Evolutionary conservation across 768 basidiomycete genomes (phyloP), one percentile per base, ranked within the genome.

Genomic region (Serendipita sp.): DNA sequence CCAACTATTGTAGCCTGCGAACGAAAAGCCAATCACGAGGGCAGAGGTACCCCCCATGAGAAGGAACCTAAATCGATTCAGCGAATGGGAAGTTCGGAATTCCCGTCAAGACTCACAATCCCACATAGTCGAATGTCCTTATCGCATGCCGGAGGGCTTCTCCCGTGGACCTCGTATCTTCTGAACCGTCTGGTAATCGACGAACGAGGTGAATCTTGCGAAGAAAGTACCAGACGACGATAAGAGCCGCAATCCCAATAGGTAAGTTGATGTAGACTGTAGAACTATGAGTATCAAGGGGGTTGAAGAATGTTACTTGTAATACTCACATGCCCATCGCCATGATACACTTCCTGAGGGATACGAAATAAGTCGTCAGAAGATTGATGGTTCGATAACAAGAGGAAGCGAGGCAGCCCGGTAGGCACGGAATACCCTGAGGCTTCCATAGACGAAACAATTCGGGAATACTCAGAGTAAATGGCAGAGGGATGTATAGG

Each of bases 181-280:
- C 71, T 15, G 80, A 68, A 45, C 54, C 54, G 60, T 60, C 56
- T 38, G 56, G 37, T 37, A 44, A 53, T 41, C 58, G 35, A 48
- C 73, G 74, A 18, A 77, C 75, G 24, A 87, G 72, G 38, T 76
- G 70, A 41, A 89, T 79, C 41, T 73, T 74, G 67, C 81, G 82
- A 60, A 92, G 79, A n/a, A 87, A 84, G 35, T 81, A 58, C 18
- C 73, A 71, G 24, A 91, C 75, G 7, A 89, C 78, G 8, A 81
- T 65, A 66, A 80, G 78, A 24, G 86, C 85, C 30, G 83, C 67
- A 32, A 81, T 71, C 71, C 86, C 88, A 64, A 92, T 76, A 18
- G 89, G 89, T 54, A 92, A 77, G 74, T 92, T 92, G 72, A 92
- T 78, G 72, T 84, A 91, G 73, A 92, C 89, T 92, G 73, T 24